Conservation (phyloP, 1,284 basidiomycete genomes). For the Apiotrichum akiyoshidainum region DNA sequence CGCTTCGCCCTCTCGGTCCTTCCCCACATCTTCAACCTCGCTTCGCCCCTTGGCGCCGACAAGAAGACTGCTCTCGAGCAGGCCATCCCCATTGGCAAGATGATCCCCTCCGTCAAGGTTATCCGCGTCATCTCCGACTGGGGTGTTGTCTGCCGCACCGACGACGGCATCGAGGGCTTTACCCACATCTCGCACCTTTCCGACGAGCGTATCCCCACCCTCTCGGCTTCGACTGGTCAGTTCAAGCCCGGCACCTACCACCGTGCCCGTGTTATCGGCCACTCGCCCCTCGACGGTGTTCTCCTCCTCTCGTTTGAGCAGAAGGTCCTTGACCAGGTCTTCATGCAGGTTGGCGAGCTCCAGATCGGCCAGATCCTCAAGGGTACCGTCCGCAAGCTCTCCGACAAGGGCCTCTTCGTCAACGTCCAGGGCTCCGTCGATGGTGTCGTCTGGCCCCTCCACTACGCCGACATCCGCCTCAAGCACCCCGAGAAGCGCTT, state of each 20-base stretch:
- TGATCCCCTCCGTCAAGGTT: conserved; percentile 70
- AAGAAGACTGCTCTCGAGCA: conserved; percentile 54
- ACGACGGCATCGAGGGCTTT: conserved; percentile 68
- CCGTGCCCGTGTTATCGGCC: conserved; percentile 82
- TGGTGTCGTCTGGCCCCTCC: conserved; percentile 88
- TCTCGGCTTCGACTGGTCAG: conserved; percentile 67
- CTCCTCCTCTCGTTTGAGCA: conserved; percentile 80
- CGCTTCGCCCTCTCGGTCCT: conserved; percentile 75
- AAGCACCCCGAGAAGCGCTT: conserved; percentile 92
- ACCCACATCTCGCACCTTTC: conserved; percentile 93
- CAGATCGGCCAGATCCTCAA: conserved; percentile 77
- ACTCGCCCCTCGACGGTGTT: conserved; percentile 82
- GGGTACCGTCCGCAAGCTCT: conserved; percentile 78
- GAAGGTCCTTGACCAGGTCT: conserved; percentile 79
- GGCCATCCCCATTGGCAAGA: conserved; percentile 68
- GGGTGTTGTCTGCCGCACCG: conserved; percentile 69
- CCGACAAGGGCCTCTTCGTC: conserved; percentile 75
- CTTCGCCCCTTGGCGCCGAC: conserved; percentile 43
- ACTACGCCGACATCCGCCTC: conserved; percentile 89
- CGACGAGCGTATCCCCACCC: conserved; percentile 78
- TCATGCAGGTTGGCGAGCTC: conserved; percentile 80
- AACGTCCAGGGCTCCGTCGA: conserved; percentile 81
- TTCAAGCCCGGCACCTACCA: conserved; percentile 79
- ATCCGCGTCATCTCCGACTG: conserved; percentile 72
- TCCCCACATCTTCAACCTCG: conserved; percentile 66